Evolutionary conservation across 2,329 filamentous ascomycete genomes (phyloP).

Genomic region (Colletotrichum sp.): DNA sequence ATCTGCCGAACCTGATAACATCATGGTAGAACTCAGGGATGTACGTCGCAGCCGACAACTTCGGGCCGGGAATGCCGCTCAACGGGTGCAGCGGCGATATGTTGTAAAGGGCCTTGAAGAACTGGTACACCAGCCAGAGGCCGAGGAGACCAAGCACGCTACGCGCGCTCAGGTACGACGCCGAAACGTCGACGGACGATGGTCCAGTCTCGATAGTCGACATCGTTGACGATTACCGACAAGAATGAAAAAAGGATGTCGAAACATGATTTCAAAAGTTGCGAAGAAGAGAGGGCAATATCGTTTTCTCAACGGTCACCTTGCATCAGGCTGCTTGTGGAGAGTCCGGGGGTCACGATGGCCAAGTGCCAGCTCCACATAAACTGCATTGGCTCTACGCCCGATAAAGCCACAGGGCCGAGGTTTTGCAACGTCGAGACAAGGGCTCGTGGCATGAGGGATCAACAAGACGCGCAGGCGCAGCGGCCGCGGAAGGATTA

Average conservation of each 20-base stretch:
- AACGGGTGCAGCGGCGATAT: slow-evolving; percentile 45
- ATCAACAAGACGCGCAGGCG: neutral
- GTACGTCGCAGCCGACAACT: slow-evolving; percentile 38
- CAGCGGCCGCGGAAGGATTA: neutral
- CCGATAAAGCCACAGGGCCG: slow-evolving; percentile 13
- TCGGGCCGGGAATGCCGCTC: slow-evolving; percentile 40
- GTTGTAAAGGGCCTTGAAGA: slow-evolving; percentile 34
- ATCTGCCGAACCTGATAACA: slow-evolving; percentile 37
- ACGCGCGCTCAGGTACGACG: slow-evolving; percentile 1
- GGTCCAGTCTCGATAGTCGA: neutral
- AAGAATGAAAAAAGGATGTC: neutral
- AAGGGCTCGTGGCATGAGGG: neutral
- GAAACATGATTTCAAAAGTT: neutral
- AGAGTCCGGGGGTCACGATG: slow-evolving; percentile 5
- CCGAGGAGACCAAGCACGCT: slow-evolving; percentile 21
- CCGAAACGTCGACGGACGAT: neutral
- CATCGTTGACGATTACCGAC: neutral
- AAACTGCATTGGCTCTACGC: slow-evolving; percentile 4
- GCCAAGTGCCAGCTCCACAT: slow-evolving; percentile 3
- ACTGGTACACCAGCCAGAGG: slow-evolving; percentile 33
- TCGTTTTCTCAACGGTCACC: neutral
- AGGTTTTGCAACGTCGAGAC: slow-evolving; percentile 1
- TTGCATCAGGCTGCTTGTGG: neutral
- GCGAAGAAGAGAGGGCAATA: neutral
- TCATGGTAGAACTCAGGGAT: slow-evolving; percentile 44